A percentile compares a stretch with the other conserved stretches of the same genome.
These are phyloP conservation scores for Oryza punctata DNA, from an alignment of 176 grass and related monocot genomes.

Conservation along the genomic window DNA sequence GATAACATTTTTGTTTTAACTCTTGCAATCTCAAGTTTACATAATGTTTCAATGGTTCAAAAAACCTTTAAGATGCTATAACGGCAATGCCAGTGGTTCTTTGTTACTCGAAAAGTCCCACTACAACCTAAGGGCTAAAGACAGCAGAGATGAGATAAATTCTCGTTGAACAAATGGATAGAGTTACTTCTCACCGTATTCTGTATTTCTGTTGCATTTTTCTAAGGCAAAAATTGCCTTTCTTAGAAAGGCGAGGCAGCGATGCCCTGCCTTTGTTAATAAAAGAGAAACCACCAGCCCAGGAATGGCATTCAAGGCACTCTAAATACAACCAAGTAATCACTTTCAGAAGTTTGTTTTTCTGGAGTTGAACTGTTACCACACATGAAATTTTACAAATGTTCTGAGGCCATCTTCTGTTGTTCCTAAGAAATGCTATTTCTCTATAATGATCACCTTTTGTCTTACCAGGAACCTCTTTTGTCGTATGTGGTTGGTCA, in stretches of 20 bases:
- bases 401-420: not conserved
- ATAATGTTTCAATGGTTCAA: not conserved
- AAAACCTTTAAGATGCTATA: not conserved
- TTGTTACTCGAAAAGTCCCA: not conserved
- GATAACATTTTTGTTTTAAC: not conserved
- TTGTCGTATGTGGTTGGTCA: not conserved
- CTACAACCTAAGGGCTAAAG: not conserved
- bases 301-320: not conserved
- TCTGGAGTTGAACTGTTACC: not conserved
- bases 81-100: not conserved
- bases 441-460: not conserved
- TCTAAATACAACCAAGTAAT: not conserved
- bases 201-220: not conserved
- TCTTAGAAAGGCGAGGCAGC: not conserved
- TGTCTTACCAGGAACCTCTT: conserved; percentile 31
- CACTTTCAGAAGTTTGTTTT: not conserved
- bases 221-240: not conserved
- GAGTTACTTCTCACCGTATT: not conserved
- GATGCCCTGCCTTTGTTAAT: not conserved
- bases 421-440: not conserved
- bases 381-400: not conserved
- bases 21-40: not conserved
- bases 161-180: not conserved
- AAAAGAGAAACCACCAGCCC: not conserved
- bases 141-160: not conserved